These are phyloP conservation scores for Fusarium avenaceum DNA, from an alignment of 2,329 filamentous ascomycete genomes.

Conservation along the genomic window DNA sequence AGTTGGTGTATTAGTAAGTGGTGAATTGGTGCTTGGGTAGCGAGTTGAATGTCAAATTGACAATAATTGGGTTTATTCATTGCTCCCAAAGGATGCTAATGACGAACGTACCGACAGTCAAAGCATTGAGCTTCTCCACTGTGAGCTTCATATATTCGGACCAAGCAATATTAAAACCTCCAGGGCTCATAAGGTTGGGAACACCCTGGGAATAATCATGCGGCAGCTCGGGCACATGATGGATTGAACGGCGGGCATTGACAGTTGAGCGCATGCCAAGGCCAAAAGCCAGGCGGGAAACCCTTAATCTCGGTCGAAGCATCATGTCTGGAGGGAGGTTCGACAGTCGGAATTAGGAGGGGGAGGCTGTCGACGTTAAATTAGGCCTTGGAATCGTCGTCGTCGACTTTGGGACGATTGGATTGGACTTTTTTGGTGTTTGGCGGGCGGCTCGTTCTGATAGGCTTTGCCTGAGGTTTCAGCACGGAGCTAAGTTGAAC, in stretches of 20 bases:
- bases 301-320: constrained; percentile 68
- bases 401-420: constrained; percentile 23
- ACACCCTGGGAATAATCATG: constrained; percentile 68
- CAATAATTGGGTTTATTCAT: constrained; percentile 20
- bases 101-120: constrained; percentile 74
- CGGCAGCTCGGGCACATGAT: constrained; percentile 62
- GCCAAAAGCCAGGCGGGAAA: constrained; percentile 60
- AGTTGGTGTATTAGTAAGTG: constrained; percentile 26
- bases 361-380: constrained; percentile 23
- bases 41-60: background rate
- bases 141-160: constrained; percentile 82
- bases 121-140: constrained; percentile 80
- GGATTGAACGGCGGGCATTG: constrained; percentile 59
- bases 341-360: constrained; percentile 8
- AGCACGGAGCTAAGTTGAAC: constrained; percentile 41
- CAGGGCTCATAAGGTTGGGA: constrained; percentile 76
- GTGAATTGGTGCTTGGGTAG: constrained; percentile 2
- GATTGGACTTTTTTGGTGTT: constrained; percentile 41
- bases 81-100: background rate
- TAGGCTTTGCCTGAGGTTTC: constrained; percentile 37
- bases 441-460: constrained; percentile 23
- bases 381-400: constrained; percentile 20
- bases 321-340: constrained; percentile 49
- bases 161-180: constrained; percentile 83
- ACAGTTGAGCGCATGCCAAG: constrained; percentile 54